Evolutionary conservation across 1,284 basidiomycete species (phyloP).

Genomic region (Cronartium quercuum): DNA sequence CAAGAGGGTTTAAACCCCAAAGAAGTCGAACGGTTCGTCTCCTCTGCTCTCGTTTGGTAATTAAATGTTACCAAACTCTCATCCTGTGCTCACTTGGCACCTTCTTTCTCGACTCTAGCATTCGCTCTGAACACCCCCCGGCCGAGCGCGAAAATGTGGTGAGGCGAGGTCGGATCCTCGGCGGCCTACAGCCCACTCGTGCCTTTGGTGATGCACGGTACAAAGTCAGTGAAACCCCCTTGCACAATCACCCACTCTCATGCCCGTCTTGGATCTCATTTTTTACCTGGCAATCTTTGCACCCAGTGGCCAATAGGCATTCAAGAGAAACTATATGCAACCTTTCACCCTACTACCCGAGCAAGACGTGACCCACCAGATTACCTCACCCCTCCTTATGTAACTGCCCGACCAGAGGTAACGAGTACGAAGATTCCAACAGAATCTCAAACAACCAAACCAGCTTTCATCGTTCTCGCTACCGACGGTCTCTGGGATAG

Average conservation of each 20-base stretch:
- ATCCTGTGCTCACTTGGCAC: neutral
- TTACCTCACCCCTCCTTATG: conserved; percentile 88
- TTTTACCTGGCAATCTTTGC: neutral
- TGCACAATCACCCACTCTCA: neutral
- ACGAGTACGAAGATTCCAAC: conserved; percentile 53
- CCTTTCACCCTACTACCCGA: conserved; percentile 47
- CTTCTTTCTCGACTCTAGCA: conserved; percentile 54
- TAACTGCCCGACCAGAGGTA: conserved; percentile 80
- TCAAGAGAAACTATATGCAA: conserved; percentile 50
- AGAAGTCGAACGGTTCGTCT: conserved; percentile 55
- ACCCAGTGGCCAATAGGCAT: conserved; percentile 61
- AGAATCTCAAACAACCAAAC: conserved; percentile 40
- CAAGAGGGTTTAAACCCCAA: conserved; percentile 87
- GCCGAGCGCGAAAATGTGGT: conserved; percentile 77
- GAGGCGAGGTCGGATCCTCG: conserved; percentile 62
- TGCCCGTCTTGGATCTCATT: neutral
- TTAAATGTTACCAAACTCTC: neutral
- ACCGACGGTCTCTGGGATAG: conserved; percentile 95
- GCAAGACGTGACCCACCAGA: conserved; percentile 49
- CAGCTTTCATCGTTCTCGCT: conserved; percentile 74
- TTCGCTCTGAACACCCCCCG: conserved; percentile 71
- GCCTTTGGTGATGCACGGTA: conserved; percentile 64
- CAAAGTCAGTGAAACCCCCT: conserved; percentile 49
- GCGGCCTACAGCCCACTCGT: conserved; percentile 86
- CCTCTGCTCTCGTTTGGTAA: neutral